Evolutionary conservation across 2,329 filamentous ascomycete species (phyloP), one percentile per base, ranked within the genome.

Genomic region (Aspergillus novofumigatus): DNA sequence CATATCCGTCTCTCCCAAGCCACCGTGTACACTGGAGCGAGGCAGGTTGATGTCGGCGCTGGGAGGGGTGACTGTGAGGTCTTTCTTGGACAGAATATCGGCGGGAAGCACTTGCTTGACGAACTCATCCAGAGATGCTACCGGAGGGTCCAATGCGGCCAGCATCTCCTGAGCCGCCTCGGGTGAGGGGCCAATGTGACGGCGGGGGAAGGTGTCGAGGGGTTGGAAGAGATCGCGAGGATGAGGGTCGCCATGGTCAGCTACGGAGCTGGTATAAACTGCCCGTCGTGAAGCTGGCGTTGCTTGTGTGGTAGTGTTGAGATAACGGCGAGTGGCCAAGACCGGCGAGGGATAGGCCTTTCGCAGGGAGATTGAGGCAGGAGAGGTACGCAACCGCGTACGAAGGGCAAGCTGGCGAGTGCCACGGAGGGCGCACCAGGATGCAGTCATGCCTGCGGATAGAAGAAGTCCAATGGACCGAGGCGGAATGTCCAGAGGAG

Each of bases 181-280:
- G 35, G 87, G 81, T 52, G 88, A 86, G 3, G 92, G 92, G 1
- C 92, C 92, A 76, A 97, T 96, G 76, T 97, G 93, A 51, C 93
- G 86, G 57, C 88, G 83, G 55, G 89, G 81, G 69, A 96, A 96
- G 44, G 85, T 80, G 69, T 82, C 80, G 47, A 81, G 71, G 49
- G 80, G 78, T 41, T 76, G 75, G 61, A 78, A 77, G 47, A 75
- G 61, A 55, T 78, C 73, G 49, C 67, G 66, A 21, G 72, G 72
- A 50, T 73, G 69, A 17, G 71, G 69, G 23, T 69, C 70, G 26
- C 72, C 92, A 75, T 97, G 93, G 65, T 96, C 92, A 6, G 91
- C 94, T 4, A 92, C 89, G 0, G 93, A 96, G 73, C 89, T 96
- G 70, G 89, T 92, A 74, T 97, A 91, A 21, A 99, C 93, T 35